Evolutionary conservation across 2,329 filamentous ascomycete genomes (phyloP).

Genomic region (Pseudohalonectria lignicola): DNA sequence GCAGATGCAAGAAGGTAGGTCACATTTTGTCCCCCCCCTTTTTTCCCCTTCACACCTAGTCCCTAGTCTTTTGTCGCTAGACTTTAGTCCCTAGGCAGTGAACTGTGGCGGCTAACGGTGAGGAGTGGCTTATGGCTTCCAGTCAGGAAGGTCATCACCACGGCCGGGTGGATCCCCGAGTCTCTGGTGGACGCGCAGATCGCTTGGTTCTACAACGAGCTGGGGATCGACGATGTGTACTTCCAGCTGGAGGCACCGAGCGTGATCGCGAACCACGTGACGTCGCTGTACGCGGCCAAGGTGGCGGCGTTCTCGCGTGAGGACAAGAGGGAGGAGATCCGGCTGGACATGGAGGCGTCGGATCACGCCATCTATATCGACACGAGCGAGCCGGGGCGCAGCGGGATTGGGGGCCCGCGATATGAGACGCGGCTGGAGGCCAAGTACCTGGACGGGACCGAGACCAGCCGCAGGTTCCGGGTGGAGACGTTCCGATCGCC

Average conservation of each 20-base stretch:
- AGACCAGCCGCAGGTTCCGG: constrained; percentile 65
- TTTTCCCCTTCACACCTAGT: no score
- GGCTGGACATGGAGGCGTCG: constrained; percentile 84
- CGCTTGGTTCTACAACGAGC: constrained; percentile 93
- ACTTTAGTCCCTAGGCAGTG: no score
- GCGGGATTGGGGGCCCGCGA: constrained; percentile 64
- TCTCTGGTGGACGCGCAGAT: constrained; percentile 78
- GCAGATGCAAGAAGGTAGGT: constrained; percentile 72
- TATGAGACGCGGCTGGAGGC: constrained; percentile 91
- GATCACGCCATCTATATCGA: constrained; percentile 99
- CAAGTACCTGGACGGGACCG: constrained; percentile 84
- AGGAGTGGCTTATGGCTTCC: no score
- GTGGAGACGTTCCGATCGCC: constrained; percentile 96
- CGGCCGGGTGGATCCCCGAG: constrained; percentile 76
- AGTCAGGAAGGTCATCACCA: constrained; percentile 74
- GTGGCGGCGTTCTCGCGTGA: constrained; percentile 86
- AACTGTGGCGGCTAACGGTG: no score
- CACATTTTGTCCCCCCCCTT: background rate
- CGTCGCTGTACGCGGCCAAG: constrained; percentile 93
- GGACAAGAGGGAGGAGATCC: constrained; percentile 89
- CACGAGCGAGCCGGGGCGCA: constrained; percentile 81
- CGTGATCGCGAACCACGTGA: constrained; percentile 87
- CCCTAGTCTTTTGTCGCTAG: no score
- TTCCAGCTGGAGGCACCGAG: constrained; percentile 82
- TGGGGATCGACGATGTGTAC: constrained; percentile 95